Base-by-base conservation (phyloP, 805 yeast species). In the Clavispora santaluciae region DNA sequence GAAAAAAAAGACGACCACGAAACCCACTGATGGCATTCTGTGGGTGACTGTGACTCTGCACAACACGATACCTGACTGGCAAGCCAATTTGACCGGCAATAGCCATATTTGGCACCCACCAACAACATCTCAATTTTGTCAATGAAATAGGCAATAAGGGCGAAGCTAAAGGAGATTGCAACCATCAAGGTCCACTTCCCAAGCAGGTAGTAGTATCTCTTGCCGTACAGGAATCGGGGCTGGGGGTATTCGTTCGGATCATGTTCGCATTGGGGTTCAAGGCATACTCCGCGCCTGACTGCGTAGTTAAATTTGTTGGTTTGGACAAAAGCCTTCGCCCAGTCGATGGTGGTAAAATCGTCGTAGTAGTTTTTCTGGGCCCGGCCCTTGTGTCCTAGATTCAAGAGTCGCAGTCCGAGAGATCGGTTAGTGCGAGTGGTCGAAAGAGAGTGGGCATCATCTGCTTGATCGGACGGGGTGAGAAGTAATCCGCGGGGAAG, bases 341-440 rank as follows among this genome's bases (percentile, higher is more conserved):
- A 78, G 56, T 78, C 83, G 13, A 77, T 73, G 15, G 81, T 75
- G 17, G 83, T 77, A 57, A 76, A 78, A 55, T 78, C 81, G 52
- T 78, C 79, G 53, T 78, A 78, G 60, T 63, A 75, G 46, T 63
- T 66, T 13, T 26, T 20, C 18, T 7, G 16, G 5, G 3, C 18
- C 6, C 20, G 40, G 12, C 16, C 8, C n/a, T 17, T 34, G 31
- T 21, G 23, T n/a, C 30, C 18, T 2, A 16, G 8, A 18, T 22
- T 12, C 22, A 25, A 26, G 21, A 24, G 25, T 4, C 29, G 11
- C 29, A 22, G 35, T 12, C 29, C 35, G 6, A 24, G 21, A 5
- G 36, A 31, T 3, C 41, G 24, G 18, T 29, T 38, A n/a, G 41
- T 38, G 5, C 31, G 13, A 5, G 28, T 24, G 26, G 41, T 24